Evolutionary conservation across 2,329 filamentous ascomycete species (phyloP).

Genomic region (Juglanconis sp.): DNA sequence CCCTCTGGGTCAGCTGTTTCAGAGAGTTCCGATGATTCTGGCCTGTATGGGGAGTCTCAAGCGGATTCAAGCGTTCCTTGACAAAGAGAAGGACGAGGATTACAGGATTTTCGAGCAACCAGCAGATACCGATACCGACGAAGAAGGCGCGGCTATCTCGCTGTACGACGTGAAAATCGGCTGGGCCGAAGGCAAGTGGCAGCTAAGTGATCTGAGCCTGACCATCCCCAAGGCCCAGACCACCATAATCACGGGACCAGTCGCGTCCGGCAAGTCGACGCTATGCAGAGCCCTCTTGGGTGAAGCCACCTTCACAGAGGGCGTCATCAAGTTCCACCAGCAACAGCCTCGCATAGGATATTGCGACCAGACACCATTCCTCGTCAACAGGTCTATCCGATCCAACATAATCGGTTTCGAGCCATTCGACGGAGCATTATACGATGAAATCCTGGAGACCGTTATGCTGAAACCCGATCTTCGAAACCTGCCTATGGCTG

Average conservation of each 20-base stretch:
- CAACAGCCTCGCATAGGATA: slow-evolving; percentile 23
- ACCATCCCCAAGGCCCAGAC: slow-evolving; percentile 21
- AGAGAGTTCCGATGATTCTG: slow-evolving; percentile 19
- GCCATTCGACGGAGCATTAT: slow-evolving; percentile 28
- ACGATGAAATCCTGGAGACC: slow-evolving; percentile 33
- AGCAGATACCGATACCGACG: neutral
- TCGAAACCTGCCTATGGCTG: slow-evolving; percentile 29
- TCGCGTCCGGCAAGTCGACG: slow-evolving; percentile 36
- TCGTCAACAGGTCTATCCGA: slow-evolving; percentile 32
- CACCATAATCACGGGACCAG: slow-evolving; percentile 36
- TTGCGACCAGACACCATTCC: slow-evolving; percentile 25
- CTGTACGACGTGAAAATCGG: slow-evolving; percentile 21
- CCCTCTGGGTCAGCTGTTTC: slow-evolving; percentile 19
- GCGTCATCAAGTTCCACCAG: neutral
- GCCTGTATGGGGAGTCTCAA: slow-evolving; percentile 13
- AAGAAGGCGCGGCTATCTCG: neutral
- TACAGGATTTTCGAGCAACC: slow-evolving; percentile 4
- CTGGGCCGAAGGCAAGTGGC: slow-evolving; percentile 22
- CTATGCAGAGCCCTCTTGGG: slow-evolving; percentile 33
- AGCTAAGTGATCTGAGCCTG: slow-evolving; percentile 22
- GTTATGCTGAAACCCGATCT: slow-evolving; percentile 32
- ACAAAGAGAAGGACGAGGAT: slow-evolving; percentile 7
- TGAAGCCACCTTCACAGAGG: slow-evolving; percentile 21
- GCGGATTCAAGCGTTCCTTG: slow-evolving; percentile 18
- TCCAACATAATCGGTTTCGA: slow-evolving; percentile 37